Percentiles rank a stretch among this genome's conserved stretches.
phyloP scores from a whole-genome alignment of 495 filamentous ascomycete species.

The Penicillium canariense region DNA sequence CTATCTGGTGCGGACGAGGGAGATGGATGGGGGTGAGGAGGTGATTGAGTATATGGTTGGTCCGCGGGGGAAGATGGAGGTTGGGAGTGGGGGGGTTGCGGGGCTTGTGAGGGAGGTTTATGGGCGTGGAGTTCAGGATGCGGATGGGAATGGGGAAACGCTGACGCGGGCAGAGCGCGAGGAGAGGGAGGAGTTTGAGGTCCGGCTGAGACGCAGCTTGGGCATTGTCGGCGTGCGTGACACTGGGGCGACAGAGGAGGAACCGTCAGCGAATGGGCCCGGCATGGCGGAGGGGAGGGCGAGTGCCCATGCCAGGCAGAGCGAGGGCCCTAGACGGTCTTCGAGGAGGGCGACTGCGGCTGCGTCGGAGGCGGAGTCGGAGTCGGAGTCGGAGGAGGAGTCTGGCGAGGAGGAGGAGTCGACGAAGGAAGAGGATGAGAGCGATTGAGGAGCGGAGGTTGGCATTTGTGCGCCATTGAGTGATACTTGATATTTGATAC shows the following conservation, averaged over 20 bases:
- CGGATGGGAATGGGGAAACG: constrained; percentile 34
- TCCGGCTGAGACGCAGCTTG: constrained; percentile 31
- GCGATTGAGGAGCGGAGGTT: background rate
- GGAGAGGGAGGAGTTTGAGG: constrained; percentile 31
- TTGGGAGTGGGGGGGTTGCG: constrained; percentile 68
- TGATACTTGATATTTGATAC: no score
- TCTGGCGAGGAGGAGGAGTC: constrained; percentile 7
- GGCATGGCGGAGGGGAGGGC: background rate
- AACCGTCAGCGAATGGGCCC: no score
- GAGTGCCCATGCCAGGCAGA: background rate
- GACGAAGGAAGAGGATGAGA: constrained; percentile 3
- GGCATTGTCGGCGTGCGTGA: constrained; percentile 16
- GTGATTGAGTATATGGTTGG: constrained; percentile 74
- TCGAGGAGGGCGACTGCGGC: constrained; percentile 11
- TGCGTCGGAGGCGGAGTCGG: constrained; percentile 10
- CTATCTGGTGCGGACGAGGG: constrained; percentile 73
- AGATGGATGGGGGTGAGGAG: constrained; percentile 69
- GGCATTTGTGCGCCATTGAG: no score
- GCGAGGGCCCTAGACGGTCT: constrained; percentile 11
- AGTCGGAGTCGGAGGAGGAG: constrained; percentile 16
- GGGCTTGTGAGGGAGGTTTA: constrained; percentile 66
- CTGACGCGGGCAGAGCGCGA: constrained; percentile 44
- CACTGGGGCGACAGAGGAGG: background rate
- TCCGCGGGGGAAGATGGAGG: constrained; percentile 81
- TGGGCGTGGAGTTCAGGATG: constrained; percentile 30